These are phyloP conservation scores for Aspergillus phoenicis DNA, from an alignment of 2,329 filamentous ascomycete genomes.

Conservation along the genomic window DNA sequence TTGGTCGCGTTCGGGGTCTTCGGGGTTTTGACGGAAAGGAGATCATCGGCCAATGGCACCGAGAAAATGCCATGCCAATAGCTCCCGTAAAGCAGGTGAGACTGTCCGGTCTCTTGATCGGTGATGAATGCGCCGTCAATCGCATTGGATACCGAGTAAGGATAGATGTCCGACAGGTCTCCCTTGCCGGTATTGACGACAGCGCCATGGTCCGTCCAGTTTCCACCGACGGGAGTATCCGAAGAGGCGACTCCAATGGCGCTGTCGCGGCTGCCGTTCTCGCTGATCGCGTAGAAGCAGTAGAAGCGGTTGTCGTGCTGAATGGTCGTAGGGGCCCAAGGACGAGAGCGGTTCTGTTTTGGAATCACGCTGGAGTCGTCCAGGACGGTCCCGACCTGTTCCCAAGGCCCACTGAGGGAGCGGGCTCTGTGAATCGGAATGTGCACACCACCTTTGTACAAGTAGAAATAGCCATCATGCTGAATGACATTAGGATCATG, in stretches of 20 bases:
- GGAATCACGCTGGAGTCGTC: constrained; percentile 33
- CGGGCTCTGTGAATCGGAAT: constrained; percentile 30
- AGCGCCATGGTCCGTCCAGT: constrained; percentile 41
- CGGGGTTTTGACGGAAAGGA: constrained; percentile 31
- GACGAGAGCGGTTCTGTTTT: constrained; percentile 33
- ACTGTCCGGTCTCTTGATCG: constrained; percentile 27
- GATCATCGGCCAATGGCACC: constrained; percentile 34
- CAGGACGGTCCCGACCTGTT: constrained; percentile 35
- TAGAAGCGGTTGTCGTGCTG: constrained; percentile 35
- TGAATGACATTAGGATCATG: constrained; percentile 41
- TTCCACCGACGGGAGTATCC: constrained; percentile 23
- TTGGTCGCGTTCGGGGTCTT: constrained; percentile 29
- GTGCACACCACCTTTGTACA: constrained; percentile 37
- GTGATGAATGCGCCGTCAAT: constrained; percentile 39
- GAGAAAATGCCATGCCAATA: constrained; percentile 42
- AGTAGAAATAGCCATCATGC: constrained; percentile 33
- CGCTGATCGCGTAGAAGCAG: constrained; percentile 41
- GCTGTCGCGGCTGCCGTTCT: constrained; percentile 33
- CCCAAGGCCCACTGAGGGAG: constrained; percentile 37
- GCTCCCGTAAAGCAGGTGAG: constrained; percentile 40
- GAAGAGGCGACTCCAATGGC: constrained; percentile 41
- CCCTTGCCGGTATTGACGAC: constrained; percentile 37
- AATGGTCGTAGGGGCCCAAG: constrained; percentile 41
- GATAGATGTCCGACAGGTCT: constrained; percentile 26
- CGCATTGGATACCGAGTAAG: constrained; percentile 40